Percentiles rank a stretch among this genome's conserved stretches.
Conservation (phyloP, 441 rosid species). For the Populus trichocarpa region DNA sequence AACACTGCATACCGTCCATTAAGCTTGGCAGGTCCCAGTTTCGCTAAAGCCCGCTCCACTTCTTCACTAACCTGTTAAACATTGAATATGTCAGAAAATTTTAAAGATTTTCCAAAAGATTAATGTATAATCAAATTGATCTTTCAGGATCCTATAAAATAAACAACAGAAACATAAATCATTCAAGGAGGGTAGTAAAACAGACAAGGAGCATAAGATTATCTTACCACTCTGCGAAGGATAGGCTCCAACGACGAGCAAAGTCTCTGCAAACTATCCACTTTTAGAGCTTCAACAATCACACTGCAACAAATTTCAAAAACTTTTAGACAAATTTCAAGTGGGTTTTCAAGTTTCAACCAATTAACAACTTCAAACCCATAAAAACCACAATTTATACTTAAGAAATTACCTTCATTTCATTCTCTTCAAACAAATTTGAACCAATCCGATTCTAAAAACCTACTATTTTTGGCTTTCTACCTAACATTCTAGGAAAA, state of each 20-base stretch:
- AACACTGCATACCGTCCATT: constrained; percentile 43
- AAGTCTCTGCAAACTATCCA: constrained; percentile 85
- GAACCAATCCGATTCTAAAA: not conserved
- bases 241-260: constrained; percentile 90
- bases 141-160: not conserved
- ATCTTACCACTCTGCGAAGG: constrained; percentile 83
- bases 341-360: not conserved
- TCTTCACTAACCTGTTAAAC: constrained; percentile 78
- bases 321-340: not conserved
- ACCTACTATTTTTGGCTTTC: not conserved
- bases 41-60: constrained; percentile 87
- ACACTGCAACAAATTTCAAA: constrained; percentile 48
- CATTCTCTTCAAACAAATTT: not conserved
- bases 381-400: not conserved
- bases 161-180: not conserved
- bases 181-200: not conserved
- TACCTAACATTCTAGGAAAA: not conserved
- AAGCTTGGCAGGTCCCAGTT: constrained; percentile 63
- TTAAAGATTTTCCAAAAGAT: not conserved
- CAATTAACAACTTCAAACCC: not conserved
- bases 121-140: not conserved
- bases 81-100: not conserved
- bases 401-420: not conserved
- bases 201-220: not conserved
- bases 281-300: constrained; percentile 87